Conservation (phyloP, 73 alveolate species). For the Paramecium sexaurelia region DNA sequence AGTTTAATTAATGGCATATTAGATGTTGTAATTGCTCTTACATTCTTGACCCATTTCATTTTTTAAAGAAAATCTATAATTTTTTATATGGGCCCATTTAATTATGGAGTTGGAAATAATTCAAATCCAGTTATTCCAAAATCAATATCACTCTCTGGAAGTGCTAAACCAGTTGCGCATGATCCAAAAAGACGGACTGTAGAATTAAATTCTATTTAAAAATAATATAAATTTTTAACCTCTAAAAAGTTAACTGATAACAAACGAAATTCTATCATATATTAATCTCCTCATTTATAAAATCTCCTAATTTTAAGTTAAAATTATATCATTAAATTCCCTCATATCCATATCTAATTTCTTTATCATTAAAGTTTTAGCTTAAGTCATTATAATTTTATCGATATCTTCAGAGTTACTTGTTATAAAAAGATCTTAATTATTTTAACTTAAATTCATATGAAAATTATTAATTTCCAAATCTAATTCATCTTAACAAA, state of each 20-base stretch:
- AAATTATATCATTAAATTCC: slow-evolving; percentile 14
- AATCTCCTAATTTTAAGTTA: slow-evolving; percentile 1
- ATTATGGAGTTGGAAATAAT: slow-evolving; percentile 25
- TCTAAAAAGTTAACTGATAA: neutral
- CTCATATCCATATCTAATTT: slow-evolving; percentile 50
- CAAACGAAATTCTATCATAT: slow-evolving; percentile 10
- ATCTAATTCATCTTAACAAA: neutral
- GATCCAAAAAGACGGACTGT: slow-evolving; percentile 63
- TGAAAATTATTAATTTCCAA: neutral
- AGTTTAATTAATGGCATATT: slow-evolving; percentile 16
- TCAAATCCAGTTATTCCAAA: slow-evolving; percentile 68
- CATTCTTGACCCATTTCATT: slow-evolving; percentile 58
- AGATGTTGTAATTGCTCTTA: neutral
- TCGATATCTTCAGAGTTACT: neutral
- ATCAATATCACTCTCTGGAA: slow-evolving; percentile 66
- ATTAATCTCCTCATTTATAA: slow-evolving; percentile 7
- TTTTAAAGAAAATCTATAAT: slow-evolving; percentile 1
- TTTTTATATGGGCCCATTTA: neutral
- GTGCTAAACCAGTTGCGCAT: slow-evolving; percentile 69
- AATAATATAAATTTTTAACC: neutral
- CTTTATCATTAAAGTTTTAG: neutral
- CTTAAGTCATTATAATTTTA: neutral
- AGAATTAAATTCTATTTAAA: neutral
- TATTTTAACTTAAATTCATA: neutral
- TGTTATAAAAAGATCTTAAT: neutral